Conservation (phyloP, 2,329 filamentous ascomycete species). For the Furcasterigmium furcatum region DNA sequence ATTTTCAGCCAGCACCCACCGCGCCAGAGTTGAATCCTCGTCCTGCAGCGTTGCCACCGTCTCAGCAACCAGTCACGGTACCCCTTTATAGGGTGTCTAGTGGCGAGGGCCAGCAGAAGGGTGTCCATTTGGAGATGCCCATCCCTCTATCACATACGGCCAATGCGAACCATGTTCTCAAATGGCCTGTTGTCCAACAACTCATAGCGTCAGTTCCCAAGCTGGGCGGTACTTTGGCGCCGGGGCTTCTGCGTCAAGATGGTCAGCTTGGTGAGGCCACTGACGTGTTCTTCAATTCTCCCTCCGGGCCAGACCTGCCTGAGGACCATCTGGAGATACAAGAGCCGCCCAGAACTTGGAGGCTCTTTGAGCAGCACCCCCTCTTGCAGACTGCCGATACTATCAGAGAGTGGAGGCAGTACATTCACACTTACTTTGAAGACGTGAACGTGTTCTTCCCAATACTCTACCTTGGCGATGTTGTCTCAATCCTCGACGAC, state of each 20-base stretch:
- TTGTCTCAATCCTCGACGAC: background rate
- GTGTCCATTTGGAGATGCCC: conserved; percentile 11
- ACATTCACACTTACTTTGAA: conserved; percentile 17
- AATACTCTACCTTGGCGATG: background rate
- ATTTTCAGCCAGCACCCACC: too few relatives aligned
- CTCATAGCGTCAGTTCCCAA: conserved; percentile 3
- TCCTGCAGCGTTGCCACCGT: too few relatives aligned
- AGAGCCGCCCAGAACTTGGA: conserved; percentile 8
- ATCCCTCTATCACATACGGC: conserved; percentile 17
- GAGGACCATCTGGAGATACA: too few relatives aligned
- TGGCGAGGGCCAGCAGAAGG: too few relatives aligned
- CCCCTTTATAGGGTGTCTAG: too few relatives aligned
- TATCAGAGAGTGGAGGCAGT: conserved; percentile 3
- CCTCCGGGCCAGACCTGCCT: too few relatives aligned
- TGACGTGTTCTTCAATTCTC: conserved; percentile 11
- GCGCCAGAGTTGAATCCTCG: too few relatives aligned
- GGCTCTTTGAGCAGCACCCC: conserved; percentile 6
- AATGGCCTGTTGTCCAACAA: conserved; percentile 16
- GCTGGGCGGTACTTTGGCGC: background rate
- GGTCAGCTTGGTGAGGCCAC: conserved; percentile 7
- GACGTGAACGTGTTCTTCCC: conserved; percentile 22
- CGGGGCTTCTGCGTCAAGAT: background rate
- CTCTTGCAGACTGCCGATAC: background rate
- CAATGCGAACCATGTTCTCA: conserved; percentile 18
- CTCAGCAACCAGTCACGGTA: too few relatives aligned